Evolutionary conservation across 148 eudicot genomes (phyloP), one percentile per base, ranked within the genome.

Genomic region (Camellia sinensis): DNA sequence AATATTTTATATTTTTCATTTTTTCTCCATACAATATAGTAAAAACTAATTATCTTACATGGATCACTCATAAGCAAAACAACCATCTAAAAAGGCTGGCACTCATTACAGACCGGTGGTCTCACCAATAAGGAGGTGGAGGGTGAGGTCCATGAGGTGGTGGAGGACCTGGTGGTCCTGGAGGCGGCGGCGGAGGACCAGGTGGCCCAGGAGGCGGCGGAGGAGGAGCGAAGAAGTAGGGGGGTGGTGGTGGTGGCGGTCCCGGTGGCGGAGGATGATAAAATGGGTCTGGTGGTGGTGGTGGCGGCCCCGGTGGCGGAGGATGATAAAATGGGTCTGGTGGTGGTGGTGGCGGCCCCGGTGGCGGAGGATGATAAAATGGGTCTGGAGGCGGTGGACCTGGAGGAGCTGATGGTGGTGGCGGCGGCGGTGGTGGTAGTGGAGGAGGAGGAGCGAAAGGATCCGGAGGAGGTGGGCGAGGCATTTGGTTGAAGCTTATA

Each of bases 151-250:
- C 77, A 17, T 18, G 52, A 10, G 76, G 80, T 3, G 67, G 68
- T 2, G 74, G 61, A 0, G 67, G 81, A 8, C 45, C 44, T 9
- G 62, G 77, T 3, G 80, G 82, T 10, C 76, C 79, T 29, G 1
- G 37, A 46, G 70, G 76, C 14, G 73, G 53, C 5, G 78, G 81
- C 6, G 82, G 75, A 5, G 45, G 79, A 4, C 64, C 52, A 7
- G 61, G 37, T 43, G 85, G 85, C 4, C 67, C 71, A 7, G 65
- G 75, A 0, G 84, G 82, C 4, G 82, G 85, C 37, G 82, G 71
- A 11, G 75, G 54, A 0, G 29, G 62, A n/a, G 4, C 11, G 0
- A 68, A 65, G 69, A 65, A 68, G 22, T 44, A 14, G 5, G 82
- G 75, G 4, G 50, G 50, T 46, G 50, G n/a, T n/a, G n/a, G n/a